Base-by-base conservation (phyloP, 202 grass and related monocot genomes). In the Musa balbisiana region DNA sequence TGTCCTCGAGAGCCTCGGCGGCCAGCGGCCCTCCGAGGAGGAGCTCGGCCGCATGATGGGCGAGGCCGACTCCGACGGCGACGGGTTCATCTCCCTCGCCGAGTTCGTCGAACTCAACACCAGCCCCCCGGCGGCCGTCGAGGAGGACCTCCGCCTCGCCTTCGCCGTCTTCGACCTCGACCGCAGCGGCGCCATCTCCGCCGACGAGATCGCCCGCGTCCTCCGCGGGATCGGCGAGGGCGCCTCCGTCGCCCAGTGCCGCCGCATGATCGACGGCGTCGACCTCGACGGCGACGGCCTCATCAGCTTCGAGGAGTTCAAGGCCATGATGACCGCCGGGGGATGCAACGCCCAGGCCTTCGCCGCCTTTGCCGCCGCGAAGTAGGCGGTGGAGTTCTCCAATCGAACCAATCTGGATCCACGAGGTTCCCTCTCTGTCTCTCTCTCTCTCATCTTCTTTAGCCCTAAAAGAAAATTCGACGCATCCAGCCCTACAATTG, bases 271-370 rank as follows among this genome's bases (percentile, higher is more conserved):
- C 84, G 80, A 96, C 73, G 93, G 93, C 67, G 90, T 96, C 17
- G 93, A 96, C 81, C 84, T 80, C 79, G 92, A 96, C 26, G 93
- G 93, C 26, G 93, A 96, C 72, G 93, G 93, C 0, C 84, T 92
- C 85, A 84, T 96, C 79, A 80, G 72, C 1, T 96, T 96, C 72
- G 93, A 96, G 58, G 93, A 96, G 76, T 96, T 96, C 76, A 96
- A 92, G 84, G 84, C 83, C 72, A 96, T 96, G 93, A 96, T 96
- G 93, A 81, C 84, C n/a, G 70, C 33, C 33, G 33, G 33, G 4
- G 33, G 33, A 43, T 43, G 33, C 33, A 43, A 43, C 33, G 33
- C 33, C 33, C 33, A 43, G 21, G 84, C 82, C 1, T 70, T 33
- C 15, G 76, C 77, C 2, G 53, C 76, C 49, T 79, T 96, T 54